Percentiles rank a stretch among this genome's conserved stretches.
Conservation (phyloP, 768 basidiomycete species). For the Agaricus blazei region DNA sequence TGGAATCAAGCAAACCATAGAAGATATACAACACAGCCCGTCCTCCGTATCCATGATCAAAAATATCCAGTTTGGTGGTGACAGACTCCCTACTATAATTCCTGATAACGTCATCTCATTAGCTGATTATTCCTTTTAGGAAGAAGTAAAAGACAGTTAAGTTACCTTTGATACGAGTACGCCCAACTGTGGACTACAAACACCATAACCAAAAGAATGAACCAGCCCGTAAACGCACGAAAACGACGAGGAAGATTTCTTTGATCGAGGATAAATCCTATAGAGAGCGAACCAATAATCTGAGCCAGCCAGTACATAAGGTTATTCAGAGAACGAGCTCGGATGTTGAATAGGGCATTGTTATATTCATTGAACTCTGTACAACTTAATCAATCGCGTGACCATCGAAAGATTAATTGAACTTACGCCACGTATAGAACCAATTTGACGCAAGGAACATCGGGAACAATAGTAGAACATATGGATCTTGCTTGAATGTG, state of each 20-base stretch:
- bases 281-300: constrained; percentile 66
- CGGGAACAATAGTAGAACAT: constrained; percentile 71
- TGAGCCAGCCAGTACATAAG: constrained; percentile 79
- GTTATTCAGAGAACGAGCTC: constrained; percentile 70
- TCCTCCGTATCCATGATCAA: constrained; percentile 46
- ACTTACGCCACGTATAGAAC: constrained; percentile 81
- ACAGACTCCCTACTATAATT: constrained; percentile 60
- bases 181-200: constrained; percentile 72
- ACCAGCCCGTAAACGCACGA: constrained; percentile 70
- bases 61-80: constrained; percentile 52
- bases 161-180: constrained; percentile 66
- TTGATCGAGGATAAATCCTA: constrained; percentile 65
- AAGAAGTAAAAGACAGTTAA: constrained; percentile 11
- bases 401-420: not conserved
- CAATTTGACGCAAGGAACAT: constrained; percentile 83
- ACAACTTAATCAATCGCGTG: constrained; percentile 1
- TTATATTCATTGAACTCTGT: constrained; percentile 78
- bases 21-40: constrained; percentile 61
- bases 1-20: constrained; percentile 71
- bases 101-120: constrained; percentile 13
- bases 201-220: constrained; percentile 59
- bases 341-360: constrained; percentile 71
- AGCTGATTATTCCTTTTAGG: not conserved
- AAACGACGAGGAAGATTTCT: constrained; percentile 49
- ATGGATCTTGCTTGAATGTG: constrained; percentile 63